Conservation (phyloP, 192 early-diverging fungal genomes). For the Entophlyctis luteolus region DNA sequence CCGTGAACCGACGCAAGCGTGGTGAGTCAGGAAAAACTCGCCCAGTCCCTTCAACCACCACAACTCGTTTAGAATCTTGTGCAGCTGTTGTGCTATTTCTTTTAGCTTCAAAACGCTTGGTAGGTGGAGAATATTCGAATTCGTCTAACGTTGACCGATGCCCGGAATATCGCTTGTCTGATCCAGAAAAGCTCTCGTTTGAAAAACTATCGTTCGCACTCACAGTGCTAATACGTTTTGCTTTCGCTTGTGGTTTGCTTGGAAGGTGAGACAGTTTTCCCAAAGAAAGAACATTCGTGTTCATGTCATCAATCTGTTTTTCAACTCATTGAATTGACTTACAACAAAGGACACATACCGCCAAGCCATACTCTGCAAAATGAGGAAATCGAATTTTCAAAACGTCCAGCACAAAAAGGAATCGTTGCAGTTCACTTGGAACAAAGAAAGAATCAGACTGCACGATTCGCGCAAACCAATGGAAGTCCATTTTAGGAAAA, state of each 20-base stretch:
- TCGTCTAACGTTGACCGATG: background rate
- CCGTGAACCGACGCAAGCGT: too few relatives aligned
- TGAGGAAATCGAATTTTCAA: conserved; percentile 18
- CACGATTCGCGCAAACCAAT: conserved; percentile 10
- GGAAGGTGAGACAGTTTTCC: conserved; percentile 15
- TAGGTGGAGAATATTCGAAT: background rate
- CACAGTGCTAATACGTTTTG: background rate
- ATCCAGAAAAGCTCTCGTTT: background rate
- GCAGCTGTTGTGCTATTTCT: too few relatives aligned
- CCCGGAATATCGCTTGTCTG: background rate
- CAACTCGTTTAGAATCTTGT: too few relatives aligned
- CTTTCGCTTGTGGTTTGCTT: conserved; percentile 1
- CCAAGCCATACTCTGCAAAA: conserved; percentile 7
- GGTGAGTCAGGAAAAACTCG: too few relatives aligned
- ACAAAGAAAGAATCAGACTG: conserved; percentile 22
- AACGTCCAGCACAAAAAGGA: conserved; percentile 7
- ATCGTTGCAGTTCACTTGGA: background rate
- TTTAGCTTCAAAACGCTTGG: too few relatives aligned
- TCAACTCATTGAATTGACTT: background rate
- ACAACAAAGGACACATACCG: conserved; percentile 1
- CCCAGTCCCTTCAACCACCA: too few relatives aligned
- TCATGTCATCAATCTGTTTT: conserved; percentile 10
- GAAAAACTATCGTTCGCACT: conserved; percentile 2
- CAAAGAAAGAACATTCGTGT: conserved; percentile 22
- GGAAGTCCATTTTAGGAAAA: conserved; percentile 20